phyloP scores from a whole-genome alignment of 768 basidiomycete genomes.

The Cytidiella melzeri region DNA sequence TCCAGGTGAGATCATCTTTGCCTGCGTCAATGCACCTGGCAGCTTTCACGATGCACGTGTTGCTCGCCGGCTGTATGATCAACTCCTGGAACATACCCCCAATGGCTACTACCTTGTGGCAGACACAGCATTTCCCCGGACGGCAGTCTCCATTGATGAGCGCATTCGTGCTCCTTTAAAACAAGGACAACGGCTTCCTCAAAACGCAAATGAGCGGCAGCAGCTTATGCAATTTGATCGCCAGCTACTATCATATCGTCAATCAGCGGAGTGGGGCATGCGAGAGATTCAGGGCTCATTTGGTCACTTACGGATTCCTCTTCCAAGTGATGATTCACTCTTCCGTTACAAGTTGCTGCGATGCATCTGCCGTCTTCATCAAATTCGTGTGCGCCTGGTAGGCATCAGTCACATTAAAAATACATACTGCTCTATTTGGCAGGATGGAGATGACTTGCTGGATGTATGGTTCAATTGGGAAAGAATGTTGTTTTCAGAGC shows the following conservation, averaged over 20 bases:
- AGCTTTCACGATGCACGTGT: constrained; percentile 46
- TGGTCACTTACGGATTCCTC: constrained; percentile 37
- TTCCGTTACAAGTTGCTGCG: constrained; percentile 37
- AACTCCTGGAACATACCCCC: constrained; percentile 28
- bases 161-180: constrained; percentile 36
- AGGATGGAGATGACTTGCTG: too few species aligned
- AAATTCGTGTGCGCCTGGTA: constrained; percentile 31
- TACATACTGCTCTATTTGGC: constrained; percentile 38
- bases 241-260: constrained; percentile 38
- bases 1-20: constrained; percentile 33
- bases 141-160: constrained; percentile 25
- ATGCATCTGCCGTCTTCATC: constrained; percentile 26
- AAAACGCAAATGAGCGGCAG: constrained; percentile 14
- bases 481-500: too few species aligned
- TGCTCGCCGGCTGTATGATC: constrained; percentile 34
- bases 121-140: constrained; percentile 42
- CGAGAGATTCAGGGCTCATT: constrained; percentile 39
- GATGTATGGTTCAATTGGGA: too few species aligned
- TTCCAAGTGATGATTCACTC: too few species aligned
- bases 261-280: constrained; percentile 52
- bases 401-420: constrained; percentile 37
- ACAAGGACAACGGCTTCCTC: constrained; percentile 18
- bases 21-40: constrained; percentile 34
- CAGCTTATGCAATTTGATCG: constrained; percentile 25
- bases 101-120: constrained; percentile 37